Evolutionary conservation across 257 asterid species (phyloP), one percentile per base, ranked within the genome.

Genomic region (Nicotiana tabacum): DNA sequence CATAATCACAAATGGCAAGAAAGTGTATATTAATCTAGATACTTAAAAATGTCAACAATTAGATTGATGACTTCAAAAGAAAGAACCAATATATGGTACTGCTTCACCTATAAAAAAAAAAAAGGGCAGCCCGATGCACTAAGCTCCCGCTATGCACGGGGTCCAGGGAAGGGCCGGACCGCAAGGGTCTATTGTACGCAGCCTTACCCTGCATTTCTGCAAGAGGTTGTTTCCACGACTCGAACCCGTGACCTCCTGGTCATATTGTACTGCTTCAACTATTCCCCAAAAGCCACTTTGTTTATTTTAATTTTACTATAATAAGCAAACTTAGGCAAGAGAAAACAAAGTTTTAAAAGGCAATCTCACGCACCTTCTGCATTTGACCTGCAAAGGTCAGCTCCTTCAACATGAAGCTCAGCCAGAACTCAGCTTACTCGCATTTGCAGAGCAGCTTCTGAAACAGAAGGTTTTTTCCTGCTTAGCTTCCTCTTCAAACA

Each of bases 381-480:
- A 48, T 51, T 83, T 76, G 56, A 64, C 77, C 82, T 62, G 77
- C 16, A 43, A 83, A 60, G 66, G 67, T 61, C 76, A 61, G 64
- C 55, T 76, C 74, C 62, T 70, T 70, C 39, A 29, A 30, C 67
- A 53, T 33, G 69, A 70, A 35, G 66, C 66, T 83, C 85, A 76
- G 77, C 39, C 35, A 43, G 58, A 32, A 76, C 35, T 74, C 24
- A 24, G 82, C 83, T 70, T 65, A 15, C 17, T 27, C 6, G 29
- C 74, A 58, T 43, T 70, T 32, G 9, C 18, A 3, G 33, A 56
- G 56, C 64, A 32, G 57, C 77, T 81, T 83, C 85, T 76, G 85
- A 24, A 83, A 66, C 78, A 76, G 76, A 37, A 46, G 30, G 76
- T 70, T 46, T 27, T 11, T 74, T n/a, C 43, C 39, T 15, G 30